Evolutionary conservation across 2,329 filamentous ascomycete genomes (phyloP), one percentile per base, ranked within the genome.

Genomic region (Eutypa lata): DNA sequence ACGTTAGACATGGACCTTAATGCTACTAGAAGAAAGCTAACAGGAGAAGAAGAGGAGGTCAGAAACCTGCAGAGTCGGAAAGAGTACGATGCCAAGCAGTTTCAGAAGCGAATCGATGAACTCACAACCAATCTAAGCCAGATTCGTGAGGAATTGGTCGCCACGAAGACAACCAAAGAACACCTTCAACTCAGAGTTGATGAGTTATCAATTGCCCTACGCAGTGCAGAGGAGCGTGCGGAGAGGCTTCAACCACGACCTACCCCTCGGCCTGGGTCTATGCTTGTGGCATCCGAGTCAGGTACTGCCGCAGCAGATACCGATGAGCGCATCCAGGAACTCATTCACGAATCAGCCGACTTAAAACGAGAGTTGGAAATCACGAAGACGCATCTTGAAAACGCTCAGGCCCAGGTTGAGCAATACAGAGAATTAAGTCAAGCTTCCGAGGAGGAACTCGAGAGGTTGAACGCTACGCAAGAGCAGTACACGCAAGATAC

Each of bases 71-170:
- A 89, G 54, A 77, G 94, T 48, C 86, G 93, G 53, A 91, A 95
- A 64, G 93, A 97, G 65, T 97, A 90, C 57, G 94, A 99, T 56
- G 83, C 88, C 42, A 88, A 91, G 59, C 91, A 97, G 68, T 86
- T 83, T 48, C 91, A 96, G 68, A 94, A 91, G 71, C 86, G 92
- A 49, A 94, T 97, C 55, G 93, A 99, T 60, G 93, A 97, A 64
- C 82, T 99, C 45, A 88, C 93, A 57, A 79, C 86, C 31, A 93
- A 84, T 62, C 77, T 97, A 40, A 81, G 90, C 60, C 84, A 91
- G 55, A 84, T 87, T 48, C 90, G 93, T 44, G 92, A 97, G 69
- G 91, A 97, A 62, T 82, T 96, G 49, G 84, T 94, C 45, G 86
- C 87, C 24, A 84, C 87, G 22, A 96, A 96, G 77, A 96, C 93